phyloP scores from a whole-genome alignment of 2,329 filamentous ascomycete species.

The Colletotrichum orchidophilum region DNA sequence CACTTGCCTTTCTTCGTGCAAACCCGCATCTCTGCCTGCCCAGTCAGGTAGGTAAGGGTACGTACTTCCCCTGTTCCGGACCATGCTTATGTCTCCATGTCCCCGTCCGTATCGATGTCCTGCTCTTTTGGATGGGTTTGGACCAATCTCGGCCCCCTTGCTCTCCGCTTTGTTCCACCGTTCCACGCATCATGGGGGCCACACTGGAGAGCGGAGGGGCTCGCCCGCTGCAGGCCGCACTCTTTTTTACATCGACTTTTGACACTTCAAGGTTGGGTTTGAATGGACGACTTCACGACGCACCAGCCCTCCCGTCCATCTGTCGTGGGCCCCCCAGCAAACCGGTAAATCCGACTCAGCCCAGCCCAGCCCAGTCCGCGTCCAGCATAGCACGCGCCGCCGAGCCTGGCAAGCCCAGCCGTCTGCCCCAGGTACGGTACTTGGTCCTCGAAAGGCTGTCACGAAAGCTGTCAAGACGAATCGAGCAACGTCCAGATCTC shows the following conservation, averaged over 20 bases:
- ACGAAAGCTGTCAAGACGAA: conserved; percentile 31
- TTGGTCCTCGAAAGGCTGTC: conserved; percentile 22
- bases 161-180: conserved; percentile 24
- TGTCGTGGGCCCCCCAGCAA: conserved; percentile 8
- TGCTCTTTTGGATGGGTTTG: conserved; percentile 29
- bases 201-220: neutral
- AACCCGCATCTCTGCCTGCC: conserved; percentile 25
- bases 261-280: neutral
- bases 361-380: conserved; percentile 10
- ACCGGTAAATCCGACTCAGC: conserved; percentile 5
- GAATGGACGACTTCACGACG: neutral
- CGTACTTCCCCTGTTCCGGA: conserved; percentile 17
- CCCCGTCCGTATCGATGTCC: conserved; percentile 28
- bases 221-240: neutral
- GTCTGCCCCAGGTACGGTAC: conserved; percentile 21
- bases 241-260: neutral
- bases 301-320: neutral
- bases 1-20: conserved; percentile 16
- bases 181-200: conserved; percentile 2
- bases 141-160: conserved; percentile 31
- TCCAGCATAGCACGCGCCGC: conserved; percentile 17
- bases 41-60: conserved; percentile 11
- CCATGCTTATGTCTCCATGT: conserved; percentile 17
- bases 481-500: conserved; percentile 32
- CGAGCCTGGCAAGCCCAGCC: conserved; percentile 16